These are phyloP conservation scores for Saussurea involucrata DNA, from an alignment of 129 eudicot genomes.

Conservation along the genomic window DNA sequence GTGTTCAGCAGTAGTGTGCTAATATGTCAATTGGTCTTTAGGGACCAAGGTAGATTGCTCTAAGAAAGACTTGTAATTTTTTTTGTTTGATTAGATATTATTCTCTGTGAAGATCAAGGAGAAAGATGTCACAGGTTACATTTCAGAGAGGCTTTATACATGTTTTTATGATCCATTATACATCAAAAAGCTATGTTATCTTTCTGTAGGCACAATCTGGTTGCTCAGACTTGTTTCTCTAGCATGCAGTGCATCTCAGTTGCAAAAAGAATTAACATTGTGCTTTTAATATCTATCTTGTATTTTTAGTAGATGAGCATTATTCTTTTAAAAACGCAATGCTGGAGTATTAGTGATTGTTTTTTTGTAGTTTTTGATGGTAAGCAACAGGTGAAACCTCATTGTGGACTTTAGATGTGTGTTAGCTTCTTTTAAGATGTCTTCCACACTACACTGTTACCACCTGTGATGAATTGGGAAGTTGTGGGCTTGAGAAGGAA, in stretches of 20 bases:
- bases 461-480: background rate
- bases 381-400: background rate
- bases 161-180: background rate
- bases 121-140: slow-evolving; percentile 5
- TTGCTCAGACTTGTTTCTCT: background rate
- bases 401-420: background rate
- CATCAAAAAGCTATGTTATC: background rate
- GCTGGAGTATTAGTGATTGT: background rate
- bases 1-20: background rate
- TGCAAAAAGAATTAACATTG: background rate
- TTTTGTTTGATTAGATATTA: background rate
- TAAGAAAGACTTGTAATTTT: background rate
- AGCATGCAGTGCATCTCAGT: background rate
- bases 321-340: background rate
- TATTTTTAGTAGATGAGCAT: background rate
- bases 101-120: background rate
- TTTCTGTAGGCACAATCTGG: slow-evolving; percentile 1
- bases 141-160: background rate
- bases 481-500: background rate
- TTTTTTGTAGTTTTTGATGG: background rate
- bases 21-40: background rate
- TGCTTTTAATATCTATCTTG: background rate
- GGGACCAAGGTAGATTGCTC: background rate
- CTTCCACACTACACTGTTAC: background rate
- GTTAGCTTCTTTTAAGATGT: background rate